Evolutionary conservation across 1,284 basidiomycete genomes (phyloP).

Genomic region (Melampsora larici-populina): DNA sequence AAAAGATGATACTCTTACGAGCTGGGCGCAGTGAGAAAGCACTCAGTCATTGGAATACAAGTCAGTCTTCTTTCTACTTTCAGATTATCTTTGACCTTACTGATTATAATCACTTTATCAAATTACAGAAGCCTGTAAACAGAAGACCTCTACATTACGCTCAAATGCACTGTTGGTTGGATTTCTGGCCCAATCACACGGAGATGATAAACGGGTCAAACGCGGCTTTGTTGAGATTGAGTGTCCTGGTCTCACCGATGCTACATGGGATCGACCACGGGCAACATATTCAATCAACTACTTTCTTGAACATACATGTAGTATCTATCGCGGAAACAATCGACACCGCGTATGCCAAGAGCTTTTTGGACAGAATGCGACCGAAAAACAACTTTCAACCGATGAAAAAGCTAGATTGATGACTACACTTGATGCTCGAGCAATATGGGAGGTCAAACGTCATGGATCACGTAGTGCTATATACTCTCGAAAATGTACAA

Average conservation of each 20-base stretch:
- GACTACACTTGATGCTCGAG: constrained; percentile 10
- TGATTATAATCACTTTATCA: too few relatives aligned
- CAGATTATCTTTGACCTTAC: too few relatives aligned
- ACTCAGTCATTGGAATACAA: too few relatives aligned
- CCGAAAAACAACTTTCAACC: not conserved
- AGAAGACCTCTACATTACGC: too few relatives aligned
- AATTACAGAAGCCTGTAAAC: too few relatives aligned
- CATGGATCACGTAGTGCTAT: not conserved
- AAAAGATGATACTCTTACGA: too few relatives aligned
- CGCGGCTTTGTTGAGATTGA: not conserved
- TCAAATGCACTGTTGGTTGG: too few relatives aligned
- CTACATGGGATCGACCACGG: constrained; percentile 10
- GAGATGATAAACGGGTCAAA: too few relatives aligned
- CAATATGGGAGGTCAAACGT: constrained; percentile 15
- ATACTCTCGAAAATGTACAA: constrained; percentile 10
- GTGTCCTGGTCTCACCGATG: constrained; percentile 10
- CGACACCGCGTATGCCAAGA: constrained; percentile 9
- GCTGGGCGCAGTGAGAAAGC: too few relatives aligned
- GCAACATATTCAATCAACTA: not conserved
- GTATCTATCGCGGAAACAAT: not conserved
- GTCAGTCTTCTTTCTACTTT: too few relatives aligned
- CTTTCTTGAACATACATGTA: not conserved
- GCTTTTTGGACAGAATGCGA: constrained; percentile 14
- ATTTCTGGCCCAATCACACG: too few relatives aligned
- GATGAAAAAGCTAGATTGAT: not conserved